Evolutionary conservation across 768 basidiomycete genomes (phyloP).

Genomic region (Lactarius deliciosus): DNA sequence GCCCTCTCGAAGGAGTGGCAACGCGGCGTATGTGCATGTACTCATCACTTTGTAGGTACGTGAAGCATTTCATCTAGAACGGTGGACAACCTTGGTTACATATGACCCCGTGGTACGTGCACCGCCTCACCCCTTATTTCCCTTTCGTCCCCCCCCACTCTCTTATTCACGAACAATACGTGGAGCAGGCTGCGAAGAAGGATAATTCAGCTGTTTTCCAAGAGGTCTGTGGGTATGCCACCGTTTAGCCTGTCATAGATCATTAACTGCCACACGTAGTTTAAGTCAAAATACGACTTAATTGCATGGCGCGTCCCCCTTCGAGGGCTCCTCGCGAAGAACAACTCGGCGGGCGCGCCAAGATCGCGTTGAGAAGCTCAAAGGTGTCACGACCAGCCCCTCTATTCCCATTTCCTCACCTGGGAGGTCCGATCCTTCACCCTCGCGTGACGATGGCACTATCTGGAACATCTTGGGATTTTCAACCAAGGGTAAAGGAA

Average conservation of each 20-base stretch:
- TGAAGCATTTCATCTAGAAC: slow-evolving; percentile 86
- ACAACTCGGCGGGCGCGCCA: slow-evolving; percentile 60
- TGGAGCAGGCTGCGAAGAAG: slow-evolving; percentile 60
- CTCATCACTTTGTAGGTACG: slow-evolving; percentile 53
- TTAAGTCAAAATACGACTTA: slow-evolving; percentile 61
- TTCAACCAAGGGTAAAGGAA: slow-evolving; percentile 37
- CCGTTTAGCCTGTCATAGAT: neutral
- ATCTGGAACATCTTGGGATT: slow-evolving; percentile 37
- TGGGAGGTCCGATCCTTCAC: slow-evolving; percentile 21
- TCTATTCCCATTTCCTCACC: slow-evolving; percentile 28
- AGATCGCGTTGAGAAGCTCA: slow-evolving; percentile 50
- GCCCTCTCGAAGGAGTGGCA: slow-evolving; percentile 3
- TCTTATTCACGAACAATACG: neutral
- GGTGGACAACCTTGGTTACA: slow-evolving; percentile 69
- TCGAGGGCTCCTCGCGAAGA: slow-evolving; percentile 49
- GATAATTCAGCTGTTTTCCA: slow-evolving; percentile 73
- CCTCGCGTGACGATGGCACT: slow-evolving; percentile 30
- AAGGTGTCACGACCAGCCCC: slow-evolving; percentile 33
- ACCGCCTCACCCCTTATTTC: neutral
- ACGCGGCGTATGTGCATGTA: neutral
- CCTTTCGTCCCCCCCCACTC: neutral
- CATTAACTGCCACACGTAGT: slow-evolving; percentile 40
- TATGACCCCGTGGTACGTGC: slow-evolving; percentile 71
- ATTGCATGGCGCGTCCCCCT: slow-evolving; percentile 46
- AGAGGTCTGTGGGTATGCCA: slow-evolving; percentile 49